These are phyloP conservation scores for Bruguiera hainesii DNA, from an alignment of 441 rosid genomes.

Conservation along the genomic window DNA sequence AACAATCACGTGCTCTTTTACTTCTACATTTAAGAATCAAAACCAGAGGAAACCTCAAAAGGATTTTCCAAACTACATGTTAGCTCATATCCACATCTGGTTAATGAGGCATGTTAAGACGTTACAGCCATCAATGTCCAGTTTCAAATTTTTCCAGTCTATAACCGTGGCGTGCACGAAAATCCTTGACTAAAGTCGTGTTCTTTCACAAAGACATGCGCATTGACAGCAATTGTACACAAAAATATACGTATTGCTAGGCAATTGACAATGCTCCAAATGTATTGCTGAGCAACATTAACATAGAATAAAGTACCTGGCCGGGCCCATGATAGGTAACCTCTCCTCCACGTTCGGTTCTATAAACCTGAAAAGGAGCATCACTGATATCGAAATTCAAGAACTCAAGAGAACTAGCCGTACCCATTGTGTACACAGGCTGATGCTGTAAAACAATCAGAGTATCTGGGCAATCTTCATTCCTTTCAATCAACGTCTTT, in stretches of 20 bases:
- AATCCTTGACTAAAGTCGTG: neutral
- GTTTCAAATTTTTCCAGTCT: neutral
- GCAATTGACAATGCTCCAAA: neutral
- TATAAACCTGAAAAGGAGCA: slow-evolving; percentile 69
- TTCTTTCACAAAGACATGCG: neutral
- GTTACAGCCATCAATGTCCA: no score
- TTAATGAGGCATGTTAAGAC: no score
- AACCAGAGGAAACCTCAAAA: neutral
- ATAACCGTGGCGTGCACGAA: neutral
- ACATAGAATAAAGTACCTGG: slow-evolving; percentile 44
- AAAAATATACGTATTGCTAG: neutral
- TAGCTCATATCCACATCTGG: no score
- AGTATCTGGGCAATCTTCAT: slow-evolving; percentile 61
- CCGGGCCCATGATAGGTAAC: slow-evolving; percentile 96
- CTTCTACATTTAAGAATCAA: neutral
- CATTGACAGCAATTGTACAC: neutral
- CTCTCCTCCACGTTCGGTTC: slow-evolving; percentile 88
- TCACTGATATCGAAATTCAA: slow-evolving; percentile 57
- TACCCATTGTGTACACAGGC: slow-evolving; percentile 78
- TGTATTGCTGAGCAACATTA: neutral
- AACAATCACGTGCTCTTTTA: neutral
- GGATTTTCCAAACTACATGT: neutral
- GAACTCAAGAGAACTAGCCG: slow-evolving; percentile 49
- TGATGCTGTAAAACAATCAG: slow-evolving; percentile 61
- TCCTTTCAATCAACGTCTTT: slow-evolving; percentile 42